Evolutionary conservation across 108 stramenopile genomes (phyloP).

Genomic region (Craspedostauros australis): DNA sequence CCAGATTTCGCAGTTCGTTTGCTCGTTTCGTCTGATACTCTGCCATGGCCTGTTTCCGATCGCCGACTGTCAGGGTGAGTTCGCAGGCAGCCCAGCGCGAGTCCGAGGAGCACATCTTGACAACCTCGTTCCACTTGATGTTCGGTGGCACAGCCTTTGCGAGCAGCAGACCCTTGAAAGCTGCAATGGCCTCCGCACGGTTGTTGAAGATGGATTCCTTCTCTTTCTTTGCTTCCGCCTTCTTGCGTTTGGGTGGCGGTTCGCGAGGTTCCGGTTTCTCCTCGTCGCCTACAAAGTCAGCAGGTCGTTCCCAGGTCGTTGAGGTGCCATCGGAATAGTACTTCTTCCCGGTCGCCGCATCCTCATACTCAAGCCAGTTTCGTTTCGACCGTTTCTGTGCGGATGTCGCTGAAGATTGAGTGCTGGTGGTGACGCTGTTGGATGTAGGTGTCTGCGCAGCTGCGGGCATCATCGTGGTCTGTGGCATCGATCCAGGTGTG

Average conservation of each 20-base stretch:
- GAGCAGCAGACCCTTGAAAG: slow-evolving; percentile 76
- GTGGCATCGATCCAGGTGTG: slow-evolving; percentile 34
- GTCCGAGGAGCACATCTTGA: slow-evolving; percentile 55
- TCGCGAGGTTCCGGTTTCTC: neutral
- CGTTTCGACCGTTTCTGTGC: slow-evolving; percentile 1
- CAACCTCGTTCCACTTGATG: slow-evolving; percentile 70
- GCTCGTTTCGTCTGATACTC: slow-evolving; percentile 86
- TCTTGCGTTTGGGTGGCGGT: slow-evolving; percentile 32
- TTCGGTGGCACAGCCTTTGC: slow-evolving; percentile 65
- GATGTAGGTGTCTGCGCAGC: too few relatives aligned
- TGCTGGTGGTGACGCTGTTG: too few relatives aligned
- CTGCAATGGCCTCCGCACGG: slow-evolving; percentile 70
- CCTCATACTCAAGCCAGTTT: slow-evolving; percentile 63
- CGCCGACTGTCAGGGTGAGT: slow-evolving; percentile 45
- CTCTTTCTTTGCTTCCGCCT: neutral
- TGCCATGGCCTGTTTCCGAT: slow-evolving; percentile 77
- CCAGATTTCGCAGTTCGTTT: slow-evolving; percentile 61
- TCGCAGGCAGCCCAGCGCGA: slow-evolving; percentile 60
- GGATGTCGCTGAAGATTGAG: slow-evolving; percentile 9
- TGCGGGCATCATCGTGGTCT: too few relatives aligned
- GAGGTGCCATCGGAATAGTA: slow-evolving; percentile 79
- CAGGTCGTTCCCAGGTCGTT: slow-evolving; percentile 75
- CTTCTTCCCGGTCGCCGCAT: slow-evolving; percentile 52
- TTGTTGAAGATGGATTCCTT: slow-evolving; percentile 33
- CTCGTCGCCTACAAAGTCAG: slow-evolving; percentile 25